These are phyloP conservation scores for Triticum timopheevii DNA, from an alignment of 176 grass and related monocot genomes.

Conservation along the genomic window DNA sequence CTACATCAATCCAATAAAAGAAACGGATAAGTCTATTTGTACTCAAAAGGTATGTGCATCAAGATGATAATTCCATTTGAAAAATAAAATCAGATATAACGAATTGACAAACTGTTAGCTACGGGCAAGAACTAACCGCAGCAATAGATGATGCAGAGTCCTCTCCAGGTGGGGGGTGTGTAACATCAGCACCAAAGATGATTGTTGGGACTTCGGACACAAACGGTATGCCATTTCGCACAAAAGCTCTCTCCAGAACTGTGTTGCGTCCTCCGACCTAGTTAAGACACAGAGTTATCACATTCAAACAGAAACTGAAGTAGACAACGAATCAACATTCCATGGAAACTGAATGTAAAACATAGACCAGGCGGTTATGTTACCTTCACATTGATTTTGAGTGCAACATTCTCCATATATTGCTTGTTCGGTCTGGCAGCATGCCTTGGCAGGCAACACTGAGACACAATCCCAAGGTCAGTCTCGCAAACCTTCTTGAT, in stretches of 20 bases:
- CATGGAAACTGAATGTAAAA: background rate
- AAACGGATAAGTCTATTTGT: background rate
- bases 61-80: background rate
- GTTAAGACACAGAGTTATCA: background rate
- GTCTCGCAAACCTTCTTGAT: conserved; percentile 76
- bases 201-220: conserved; percentile 67
- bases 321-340: background rate
- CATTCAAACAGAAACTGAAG: background rate
- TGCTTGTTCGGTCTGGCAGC: conserved; percentile 58
- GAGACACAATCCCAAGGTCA: conserved; percentile 77
- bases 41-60: background rate
- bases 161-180: conserved; percentile 74
- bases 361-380: background rate
- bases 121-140: conserved; percentile 48
- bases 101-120: background rate
- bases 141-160: conserved; percentile 78
- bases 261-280: conserved; percentile 81
- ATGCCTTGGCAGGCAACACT: conserved; percentile 67
- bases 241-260: conserved; percentile 55
- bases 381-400: conserved; percentile 96
- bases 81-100: background rate
- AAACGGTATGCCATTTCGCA: conserved; percentile 44
- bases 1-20: conserved; percentile 27
- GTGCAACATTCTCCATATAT: conserved; percentile 80
- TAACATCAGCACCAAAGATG: conserved; percentile 84